Base-by-base conservation (phyloP, 345 rosid genomes). In the Syzygium oleosum region DNA sequence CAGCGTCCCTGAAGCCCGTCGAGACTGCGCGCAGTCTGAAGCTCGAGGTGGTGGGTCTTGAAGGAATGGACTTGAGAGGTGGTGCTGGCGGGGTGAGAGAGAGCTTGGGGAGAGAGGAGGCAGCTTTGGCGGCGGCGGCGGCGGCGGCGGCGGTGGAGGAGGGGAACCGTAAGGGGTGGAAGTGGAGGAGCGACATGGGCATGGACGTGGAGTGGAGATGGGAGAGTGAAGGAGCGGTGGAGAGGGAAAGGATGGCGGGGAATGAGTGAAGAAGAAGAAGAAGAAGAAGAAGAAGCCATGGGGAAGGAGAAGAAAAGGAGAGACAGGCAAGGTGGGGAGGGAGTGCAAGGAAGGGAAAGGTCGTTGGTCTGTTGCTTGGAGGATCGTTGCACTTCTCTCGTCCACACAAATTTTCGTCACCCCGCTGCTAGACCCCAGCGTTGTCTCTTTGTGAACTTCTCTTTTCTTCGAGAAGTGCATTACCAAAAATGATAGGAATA, bases 321-420 rank as follows among this genome's bases (percentile, higher is more conserved):
- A 55, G 53, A 53, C 25, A 65, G 17, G 52, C 73, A 2, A 21
- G 29, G 52, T 43, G 86, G 27, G 27, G 29, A 19, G 21, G 68
- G 21, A 13, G 84, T 41, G 52, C 21, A 25, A n/a, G 77, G 63
- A 19, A 12, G 12, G 61, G 52, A 23, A 51, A 7, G 51, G 17
- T 34, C 27, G 84, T 31, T 15, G 53, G 84, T 51, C 6, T 12
- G 54, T 91, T 85, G 92, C 93, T 90, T 92, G 88, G 31, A 22
- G 85, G 87, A 85, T 79, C 54, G 63, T 52, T 85, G 90, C 86
- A 85, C 87, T 34, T 6, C 51, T 88, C 52, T 27, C 63, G 56
- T 63, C 95, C 94, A 92, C 93, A 91, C 85, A 78, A 73, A 29
- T 19, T 86, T 86, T 52, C 29, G 54, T 31, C 83, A 9, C 6